Conservation (phyloP, 345 rosid species). For the Firmiana major region DNA sequence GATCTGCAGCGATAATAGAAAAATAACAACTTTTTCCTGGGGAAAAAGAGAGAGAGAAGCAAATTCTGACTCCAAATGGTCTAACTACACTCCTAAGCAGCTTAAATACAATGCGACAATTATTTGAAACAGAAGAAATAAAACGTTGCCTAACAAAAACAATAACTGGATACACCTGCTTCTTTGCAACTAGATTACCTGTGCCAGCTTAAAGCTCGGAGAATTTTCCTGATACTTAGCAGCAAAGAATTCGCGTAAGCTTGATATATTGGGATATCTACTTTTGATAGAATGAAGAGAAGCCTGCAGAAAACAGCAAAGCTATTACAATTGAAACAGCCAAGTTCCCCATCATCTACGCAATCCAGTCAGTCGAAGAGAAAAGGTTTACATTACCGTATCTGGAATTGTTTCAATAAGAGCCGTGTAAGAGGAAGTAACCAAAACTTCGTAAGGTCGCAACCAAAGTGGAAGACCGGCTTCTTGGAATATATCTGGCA, state of each 20-base stretch:
- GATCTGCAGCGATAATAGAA: background rate
- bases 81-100: background rate
- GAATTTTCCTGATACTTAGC: conserved; percentile 87
- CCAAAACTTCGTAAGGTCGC: conserved; percentile 93
- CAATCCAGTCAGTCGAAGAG: conserved; percentile 9
- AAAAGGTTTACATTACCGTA: conserved; percentile 52
- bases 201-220: conserved; percentile 90
- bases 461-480: conserved; percentile 99
- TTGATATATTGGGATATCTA: conserved; percentile 76
- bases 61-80: background rate
- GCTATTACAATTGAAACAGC: conserved; percentile 14
- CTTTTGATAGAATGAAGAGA: conserved; percentile 96
- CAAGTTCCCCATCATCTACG: background rate
- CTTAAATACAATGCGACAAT: background rate
- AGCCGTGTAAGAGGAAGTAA: conserved; percentile 97
- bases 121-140: background rate
- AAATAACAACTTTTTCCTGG: background rate
- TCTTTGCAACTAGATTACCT: conserved; percentile 48
- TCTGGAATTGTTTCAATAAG: conserved; percentile 98
- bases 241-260: conserved; percentile 88
- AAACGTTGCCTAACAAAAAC: conserved; percentile 4
- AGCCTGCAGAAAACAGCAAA: conserved; percentile 53
- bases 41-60: background rate
- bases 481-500: conserved; percentile 95
- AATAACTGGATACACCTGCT: background rate